Base-by-base conservation (phyloP, 2,329 filamentous ascomycete genomes). In the Cyphellophora attinorum region DNA sequence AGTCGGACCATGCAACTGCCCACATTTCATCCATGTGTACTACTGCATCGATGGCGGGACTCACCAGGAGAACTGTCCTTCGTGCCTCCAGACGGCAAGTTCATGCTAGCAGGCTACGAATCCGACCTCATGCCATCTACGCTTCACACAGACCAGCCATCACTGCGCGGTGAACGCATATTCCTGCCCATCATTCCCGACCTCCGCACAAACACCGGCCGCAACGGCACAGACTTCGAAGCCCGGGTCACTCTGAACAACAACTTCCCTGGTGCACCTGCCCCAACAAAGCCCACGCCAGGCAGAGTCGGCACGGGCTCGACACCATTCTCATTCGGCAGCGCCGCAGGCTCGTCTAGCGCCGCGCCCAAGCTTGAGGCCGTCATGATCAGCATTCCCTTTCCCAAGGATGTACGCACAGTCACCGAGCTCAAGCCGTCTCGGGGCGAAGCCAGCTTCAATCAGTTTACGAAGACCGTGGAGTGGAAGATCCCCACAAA, bases 21-120 rank as follows among this genome's bases (percentile, higher is more conserved):
- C 1, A 86, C 95, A 1, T 98, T 98, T 50, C 91, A 98, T 55
- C 91, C 91, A 0, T 96, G 91, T 51, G 91, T 98, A 6, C 73
- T 91, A 12, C 65, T 98, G 3, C 81, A 81, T n/a, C 73, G 79
- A 44, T 98, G 91, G 91, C 80, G 80, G 49, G 85, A 93, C 49
- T 74, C 76, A 36, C 85, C 88, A 0, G 91, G 91, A 3, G 83
- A 94, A 45, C 67, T 98, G n/a, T 93, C 85, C 53, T 98, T 98
- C 52, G 76, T 98, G 10, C 91, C 91, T 2, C 91, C 91, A 1
- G 91, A 98, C 56, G 91, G 91, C 19, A 76, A 85, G 28, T 98
- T 96, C 56, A 82, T 94, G 27, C 69, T 98, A 12, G 88, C 86
- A 19, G 88, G 86, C 14, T 98, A 98, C 54, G 89, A 95, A 57